Conservation (phyloP, 75 land plant genomes). For the Cunninghamia lanceolata region DNA sequence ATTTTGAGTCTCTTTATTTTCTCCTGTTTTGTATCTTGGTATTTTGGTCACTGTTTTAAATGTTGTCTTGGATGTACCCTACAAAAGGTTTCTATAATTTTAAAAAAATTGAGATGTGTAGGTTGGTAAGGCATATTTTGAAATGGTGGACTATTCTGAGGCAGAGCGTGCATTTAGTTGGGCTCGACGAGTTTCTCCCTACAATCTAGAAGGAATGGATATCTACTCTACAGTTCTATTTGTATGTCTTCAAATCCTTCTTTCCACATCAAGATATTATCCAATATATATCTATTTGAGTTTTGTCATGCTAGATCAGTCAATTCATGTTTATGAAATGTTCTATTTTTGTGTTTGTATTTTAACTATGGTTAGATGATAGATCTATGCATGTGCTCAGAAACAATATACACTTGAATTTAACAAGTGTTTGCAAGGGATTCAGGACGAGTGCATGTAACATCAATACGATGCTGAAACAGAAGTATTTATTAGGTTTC, state of each 20-base stretch:
- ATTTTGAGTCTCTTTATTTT: background rate
- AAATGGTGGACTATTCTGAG: slow-evolving; percentile 81
- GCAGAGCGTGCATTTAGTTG: slow-evolving; percentile 87
- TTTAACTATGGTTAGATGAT: background rate
- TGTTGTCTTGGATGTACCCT: background rate
- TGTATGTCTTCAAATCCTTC: slow-evolving; percentile 44
- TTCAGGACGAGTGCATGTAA: background rate
- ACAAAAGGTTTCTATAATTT: background rate
- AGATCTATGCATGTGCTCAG: background rate
- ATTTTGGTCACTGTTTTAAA: background rate
- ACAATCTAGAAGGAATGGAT: slow-evolving; percentile 91
- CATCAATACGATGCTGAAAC: background rate
- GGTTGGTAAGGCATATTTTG: slow-evolving; percentile 95
- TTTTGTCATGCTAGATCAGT: background rate
- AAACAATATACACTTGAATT: background rate
- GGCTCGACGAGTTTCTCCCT: slow-evolving; percentile 77
- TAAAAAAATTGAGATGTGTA: slow-evolving; percentile 22
- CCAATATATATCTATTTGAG: slow-evolving; percentile 1
- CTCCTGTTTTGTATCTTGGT: background rate
- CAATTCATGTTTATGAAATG: background rate
- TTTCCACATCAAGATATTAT: background rate
- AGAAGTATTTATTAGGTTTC: background rate
- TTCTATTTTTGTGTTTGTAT: background rate
- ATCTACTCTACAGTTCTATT: slow-evolving; percentile 92
- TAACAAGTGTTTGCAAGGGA: background rate